Base-by-base conservation (phyloP, 78 protist species). In the Dictyostelium intermedium region DNA sequence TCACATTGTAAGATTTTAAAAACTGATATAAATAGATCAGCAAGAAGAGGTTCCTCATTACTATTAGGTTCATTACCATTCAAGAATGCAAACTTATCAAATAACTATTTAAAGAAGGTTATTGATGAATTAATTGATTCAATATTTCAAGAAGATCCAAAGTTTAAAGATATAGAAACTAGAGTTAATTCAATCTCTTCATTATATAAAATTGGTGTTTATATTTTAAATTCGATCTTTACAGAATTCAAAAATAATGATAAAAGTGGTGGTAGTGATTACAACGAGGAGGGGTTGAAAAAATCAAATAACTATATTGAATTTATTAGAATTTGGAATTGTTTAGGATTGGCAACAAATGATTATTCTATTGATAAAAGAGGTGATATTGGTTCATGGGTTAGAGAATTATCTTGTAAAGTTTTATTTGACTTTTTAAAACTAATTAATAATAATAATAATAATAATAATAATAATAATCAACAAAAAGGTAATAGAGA, bases 101-200 rank as follows among this genome's bases (percentile, higher is more conserved):
- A 87, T 35, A 60, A 32, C 0, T 10, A 30, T 20, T 53, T 80
- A 78, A 34, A 73, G 7, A 63, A 82, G 13, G 61, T 60, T 10
- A 43, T 87, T 20, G 53, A 87, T 87, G 23, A 66, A 50, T 43
- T 86, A 16, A 60, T 86, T 25, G 3, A 13, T 23, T 86, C 92
- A 35, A 9, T 86, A n/a, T 76, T 76, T 76, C 63, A 86, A 86
- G 92, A 86, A 1, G 39, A 20, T 34, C 87, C 84, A 32, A 92
- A 84, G n/a, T 37, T 4, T 27, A 91, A 95, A 13, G 99, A 98
- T 83, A 97, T 97, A 3, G 99, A 97, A 87, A 91, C 97, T n/a
- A 66, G 99, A 25, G 92, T 98, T 20, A 98, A 96, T 77, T 87
- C 98, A 23, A 77, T 97, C 2, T 13, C 16, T 18, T 94, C 92